These are phyloP conservation scores for Phytophthora fragariaefolia DNA, from an alignment of 352 stramenopile genomes.

Conservation along the genomic window DNA sequence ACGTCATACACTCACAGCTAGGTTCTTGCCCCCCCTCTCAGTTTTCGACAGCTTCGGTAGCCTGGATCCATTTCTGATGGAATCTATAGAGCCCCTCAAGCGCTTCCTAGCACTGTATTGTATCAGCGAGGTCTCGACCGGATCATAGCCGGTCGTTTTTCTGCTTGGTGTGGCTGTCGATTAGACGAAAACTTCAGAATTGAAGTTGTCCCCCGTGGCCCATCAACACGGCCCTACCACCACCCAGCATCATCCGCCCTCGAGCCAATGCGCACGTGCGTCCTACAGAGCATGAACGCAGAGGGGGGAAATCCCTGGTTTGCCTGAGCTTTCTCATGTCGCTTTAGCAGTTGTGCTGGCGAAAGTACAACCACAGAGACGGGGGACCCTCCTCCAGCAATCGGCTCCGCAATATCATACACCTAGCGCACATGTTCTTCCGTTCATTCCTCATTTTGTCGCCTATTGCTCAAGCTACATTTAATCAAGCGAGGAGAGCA, in stretches of 20 bases:
- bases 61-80: not conserved
- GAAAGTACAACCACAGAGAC: no score
- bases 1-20: not conserved
- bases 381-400: no score
- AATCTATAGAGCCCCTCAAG: not conserved
- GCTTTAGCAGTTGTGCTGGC: no score
- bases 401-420: no score
- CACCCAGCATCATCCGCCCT: slow-evolving; percentile 2
- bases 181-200: slow-evolving; percentile 38
- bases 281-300: not conserved
- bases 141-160: slow-evolving; percentile 1
- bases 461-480: no score
- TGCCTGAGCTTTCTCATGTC: no score
- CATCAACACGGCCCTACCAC: slow-evolving; percentile 12
- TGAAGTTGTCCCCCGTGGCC: slow-evolving; percentile 18
- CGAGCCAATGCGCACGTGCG: slow-evolving; percentile 4
- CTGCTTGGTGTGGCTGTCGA: slow-evolving; percentile 23
- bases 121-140: not conserved
- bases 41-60: no score
- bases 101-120: not conserved
- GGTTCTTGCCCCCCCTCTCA: not conserved
- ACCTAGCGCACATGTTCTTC: no score
- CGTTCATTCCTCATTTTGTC: no score
- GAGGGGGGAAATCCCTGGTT: no score
- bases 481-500: no score